phyloP scores from a whole-genome alignment of 169 alveolate species.

The Condylostoma magnum region DNA sequence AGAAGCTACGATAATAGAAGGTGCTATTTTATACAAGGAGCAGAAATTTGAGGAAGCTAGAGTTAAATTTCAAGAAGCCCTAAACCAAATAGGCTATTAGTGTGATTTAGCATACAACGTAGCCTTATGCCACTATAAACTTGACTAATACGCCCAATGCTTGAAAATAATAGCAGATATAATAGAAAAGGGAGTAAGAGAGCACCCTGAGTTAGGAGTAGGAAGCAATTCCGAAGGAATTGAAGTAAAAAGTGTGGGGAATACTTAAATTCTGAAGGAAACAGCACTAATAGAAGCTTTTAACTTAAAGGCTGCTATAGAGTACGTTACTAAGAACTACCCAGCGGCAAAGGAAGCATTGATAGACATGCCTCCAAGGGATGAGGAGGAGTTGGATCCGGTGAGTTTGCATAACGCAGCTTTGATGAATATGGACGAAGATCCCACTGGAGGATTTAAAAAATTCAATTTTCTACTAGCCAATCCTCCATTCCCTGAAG shows the following conservation, averaged over 20 bases:
- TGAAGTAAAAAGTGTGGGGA: conserved; percentile 87
- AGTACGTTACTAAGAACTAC: conserved; percentile 72
- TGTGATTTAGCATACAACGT: conserved; percentile 85
- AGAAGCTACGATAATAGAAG: conserved; percentile 72
- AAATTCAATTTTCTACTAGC: conserved; percentile 76
- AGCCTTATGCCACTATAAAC: conserved; percentile 78
- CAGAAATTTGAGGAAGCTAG: conserved; percentile 84
- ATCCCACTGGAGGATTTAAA: conserved; percentile 83
- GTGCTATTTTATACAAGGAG: conserved; percentile 77
- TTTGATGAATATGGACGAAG: conserved; percentile 84
- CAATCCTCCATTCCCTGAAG: conserved; percentile 88
- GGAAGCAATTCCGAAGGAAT: conserved; percentile 85
- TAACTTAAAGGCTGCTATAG: conserved; percentile 89
- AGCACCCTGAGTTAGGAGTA: conserved; percentile 85
- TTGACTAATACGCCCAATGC: conserved; percentile 76
- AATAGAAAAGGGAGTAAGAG: conserved; percentile 85
- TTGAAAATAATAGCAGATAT: conserved; percentile 82
- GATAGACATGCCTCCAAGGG: conserved; percentile 92
- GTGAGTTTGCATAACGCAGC: conserved; percentile 90
- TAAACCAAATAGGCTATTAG: conserved; percentile 72
- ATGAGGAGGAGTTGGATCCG: conserved; percentile 89
- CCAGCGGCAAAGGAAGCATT: conserved; percentile 88
- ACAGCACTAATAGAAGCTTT: conserved; percentile 90
- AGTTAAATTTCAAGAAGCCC: conserved; percentile 75
- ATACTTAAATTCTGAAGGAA: conserved; percentile 82